Conservation (phyloP, 2,329 filamentous ascomycete species). For the Cladosporium sp. region DNA sequence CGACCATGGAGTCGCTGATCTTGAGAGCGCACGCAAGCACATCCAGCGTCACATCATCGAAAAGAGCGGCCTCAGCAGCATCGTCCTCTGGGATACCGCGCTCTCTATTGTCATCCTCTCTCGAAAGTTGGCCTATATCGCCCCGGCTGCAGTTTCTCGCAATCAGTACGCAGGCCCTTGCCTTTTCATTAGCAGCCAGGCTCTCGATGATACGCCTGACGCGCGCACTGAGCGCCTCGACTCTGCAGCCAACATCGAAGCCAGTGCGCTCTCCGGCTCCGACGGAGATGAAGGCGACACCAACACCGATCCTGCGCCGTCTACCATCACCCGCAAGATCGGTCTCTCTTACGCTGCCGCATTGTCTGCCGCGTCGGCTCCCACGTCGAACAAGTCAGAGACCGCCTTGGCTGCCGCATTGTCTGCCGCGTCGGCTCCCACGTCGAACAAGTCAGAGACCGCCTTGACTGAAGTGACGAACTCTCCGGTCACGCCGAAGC, state of each 20-base stretch:
- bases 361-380: slow-evolving; percentile 17
- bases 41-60: slow-evolving; percentile 36
- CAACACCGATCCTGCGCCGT: not conserved
- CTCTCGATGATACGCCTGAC: not conserved
- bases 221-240: not conserved
- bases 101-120: slow-evolving; percentile 28
- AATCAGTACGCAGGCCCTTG: slow-evolving; percentile 14
- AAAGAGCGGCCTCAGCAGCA: slow-evolving; percentile 24
- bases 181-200: slow-evolving; percentile 9
- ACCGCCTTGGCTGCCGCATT: slow-evolving; percentile 24
- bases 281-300: not conserved
- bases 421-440: slow-evolving; percentile 13
- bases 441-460: slow-evolving; percentile 18
- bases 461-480: slow-evolving; percentile 26
- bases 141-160: slow-evolving; percentile 14
- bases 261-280: not conserved
- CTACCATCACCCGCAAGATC: slow-evolving; percentile 3
- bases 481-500: slow-evolving; percentile 22
- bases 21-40: slow-evolving; percentile 34
- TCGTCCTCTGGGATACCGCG: slow-evolving; percentile 35
- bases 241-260: not conserved
- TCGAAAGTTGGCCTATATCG: slow-evolving; percentile 25
- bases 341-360: slow-evolving; percentile 23
- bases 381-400: slow-evolving; percentile 17
- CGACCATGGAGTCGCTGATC: slow-evolving; percentile 24